Percentiles rank a stretch among this genome's conserved stretches.
phyloP scores from a whole-genome alignment of 352 stramenopile genomes.

The Elongisporangium anandrum region DNA sequence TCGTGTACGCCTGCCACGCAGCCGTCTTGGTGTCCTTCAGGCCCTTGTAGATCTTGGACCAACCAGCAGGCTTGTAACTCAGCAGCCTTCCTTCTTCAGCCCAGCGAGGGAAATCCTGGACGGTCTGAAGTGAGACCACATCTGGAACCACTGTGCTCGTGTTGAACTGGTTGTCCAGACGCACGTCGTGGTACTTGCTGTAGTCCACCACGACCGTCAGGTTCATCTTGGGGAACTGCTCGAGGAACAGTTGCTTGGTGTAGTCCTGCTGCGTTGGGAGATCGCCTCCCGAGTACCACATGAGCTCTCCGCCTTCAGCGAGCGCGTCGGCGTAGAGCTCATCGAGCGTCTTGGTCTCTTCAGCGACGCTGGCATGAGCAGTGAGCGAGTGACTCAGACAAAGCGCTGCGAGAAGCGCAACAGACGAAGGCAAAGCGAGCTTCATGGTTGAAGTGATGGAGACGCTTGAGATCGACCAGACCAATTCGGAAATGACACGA shows the following conservation, averaged over 20 bases:
- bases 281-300: conserved; percentile 38
- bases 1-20: conserved; percentile 41
- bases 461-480: background rate
- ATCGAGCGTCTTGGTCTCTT: conserved; percentile 40
- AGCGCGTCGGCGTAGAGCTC: conserved; percentile 47
- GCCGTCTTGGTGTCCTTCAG: conserved; percentile 23
- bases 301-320: conserved; percentile 47
- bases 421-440: background rate
- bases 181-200: conserved; percentile 53
- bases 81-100: conserved; percentile 33
- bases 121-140: conserved; percentile 40
- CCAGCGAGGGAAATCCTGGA: conserved; percentile 53
- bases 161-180: conserved; percentile 59
- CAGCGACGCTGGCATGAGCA: conserved; percentile 5
- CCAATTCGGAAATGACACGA: no score
- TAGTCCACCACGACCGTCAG: conserved; percentile 58
- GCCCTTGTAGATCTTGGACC: conserved; percentile 43
- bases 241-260: conserved; percentile 17
- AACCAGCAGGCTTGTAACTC: conserved; percentile 46
- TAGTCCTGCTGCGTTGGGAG: conserved; percentile 19
- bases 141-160: conserved; percentile 35
- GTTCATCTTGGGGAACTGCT: conserved; percentile 46
- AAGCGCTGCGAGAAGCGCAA: background rate
- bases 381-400: background rate
- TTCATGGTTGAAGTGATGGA: no score